phyloP scores from a whole-genome alignment of 306 rosid species.

The Vigna hirtella region DNA sequence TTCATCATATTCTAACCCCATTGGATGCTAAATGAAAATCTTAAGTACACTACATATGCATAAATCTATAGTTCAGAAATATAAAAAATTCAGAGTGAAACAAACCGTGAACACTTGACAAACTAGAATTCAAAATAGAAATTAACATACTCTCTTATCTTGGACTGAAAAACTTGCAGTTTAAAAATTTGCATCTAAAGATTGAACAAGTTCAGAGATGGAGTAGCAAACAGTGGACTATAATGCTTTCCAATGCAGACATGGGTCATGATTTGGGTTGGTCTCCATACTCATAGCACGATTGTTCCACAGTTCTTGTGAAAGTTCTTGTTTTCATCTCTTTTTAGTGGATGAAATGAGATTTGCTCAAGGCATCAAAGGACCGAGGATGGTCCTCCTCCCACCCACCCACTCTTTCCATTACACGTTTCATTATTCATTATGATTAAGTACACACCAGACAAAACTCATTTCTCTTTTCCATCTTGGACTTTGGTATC shows the following conservation, averaged over 20 bases:
- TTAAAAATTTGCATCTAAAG: no score
- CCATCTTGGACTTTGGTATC: conserved; percentile 36
- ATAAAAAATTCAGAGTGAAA: no score
- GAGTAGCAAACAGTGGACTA: neutral
- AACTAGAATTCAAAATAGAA: no score
- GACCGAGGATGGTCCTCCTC: conserved; percentile 43
- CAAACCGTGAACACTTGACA: no score
- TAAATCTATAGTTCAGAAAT: no score
- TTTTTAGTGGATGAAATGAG: conserved; percentile 53
- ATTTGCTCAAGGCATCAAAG: conserved; percentile 40
- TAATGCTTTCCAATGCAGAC: no score
- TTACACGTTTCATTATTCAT: conserved; percentile 48
- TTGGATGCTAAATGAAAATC: no score
- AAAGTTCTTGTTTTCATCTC: conserved; percentile 42
- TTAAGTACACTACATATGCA: no score
- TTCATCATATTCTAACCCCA: no score
- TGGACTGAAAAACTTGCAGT: no score
- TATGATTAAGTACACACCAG: conserved; percentile 40
- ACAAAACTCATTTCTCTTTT: conserved; percentile 18
- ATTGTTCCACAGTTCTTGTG: conserved; percentile 6
- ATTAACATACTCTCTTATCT: no score
- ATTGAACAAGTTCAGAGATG: neutral
- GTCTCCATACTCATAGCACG: neutral
- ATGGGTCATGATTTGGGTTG: neutral
- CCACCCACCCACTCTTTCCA: conserved; percentile 19